phyloP scores from a whole-genome alignment of 345 rosid genomes.

The Kandelia obovata region DNA sequence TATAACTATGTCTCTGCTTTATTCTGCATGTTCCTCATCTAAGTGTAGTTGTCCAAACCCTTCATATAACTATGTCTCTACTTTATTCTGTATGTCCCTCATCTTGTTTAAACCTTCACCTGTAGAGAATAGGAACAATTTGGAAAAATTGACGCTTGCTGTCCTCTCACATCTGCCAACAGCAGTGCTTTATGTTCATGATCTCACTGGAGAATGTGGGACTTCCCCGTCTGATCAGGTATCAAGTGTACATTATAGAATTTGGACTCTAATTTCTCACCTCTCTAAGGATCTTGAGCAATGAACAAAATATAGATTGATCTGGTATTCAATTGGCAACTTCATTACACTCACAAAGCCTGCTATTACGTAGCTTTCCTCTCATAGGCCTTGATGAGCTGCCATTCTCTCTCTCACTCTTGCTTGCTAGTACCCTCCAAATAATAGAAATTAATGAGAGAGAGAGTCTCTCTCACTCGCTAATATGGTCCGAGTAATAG shows the following conservation, averaged over 20 bases:
- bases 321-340: too few species aligned
- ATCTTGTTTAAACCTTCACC: slow-evolving; percentile 8
- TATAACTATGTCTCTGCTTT: not conserved
- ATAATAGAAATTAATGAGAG: too few species aligned
- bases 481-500: too few species aligned
- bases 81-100: not conserved
- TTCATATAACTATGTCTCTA: not conserved
- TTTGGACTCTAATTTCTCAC: not conserved
- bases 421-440: too few species aligned
- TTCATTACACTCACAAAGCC: too few species aligned
- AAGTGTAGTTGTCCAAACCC: too few species aligned
- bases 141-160: slow-evolving; percentile 89
- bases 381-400: too few species aligned
- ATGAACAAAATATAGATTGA: not conserved
- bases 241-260: not conserved
- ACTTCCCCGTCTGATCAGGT: slow-evolving; percentile 94
- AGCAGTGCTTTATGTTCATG: slow-evolving; percentile 86
- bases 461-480: too few species aligned
- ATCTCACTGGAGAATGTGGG: slow-evolving; percentile 94
- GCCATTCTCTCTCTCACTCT: too few species aligned
- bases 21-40: not conserved
- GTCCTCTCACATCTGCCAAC: slow-evolving; percentile 93
- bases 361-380: too few species aligned
- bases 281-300: not conserved
- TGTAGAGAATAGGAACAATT: slow-evolving; percentile 84